Evolutionary conservation across 805 yeast species (phyloP).

Genomic region (Sugiyamaella qingdaonensis): DNA sequence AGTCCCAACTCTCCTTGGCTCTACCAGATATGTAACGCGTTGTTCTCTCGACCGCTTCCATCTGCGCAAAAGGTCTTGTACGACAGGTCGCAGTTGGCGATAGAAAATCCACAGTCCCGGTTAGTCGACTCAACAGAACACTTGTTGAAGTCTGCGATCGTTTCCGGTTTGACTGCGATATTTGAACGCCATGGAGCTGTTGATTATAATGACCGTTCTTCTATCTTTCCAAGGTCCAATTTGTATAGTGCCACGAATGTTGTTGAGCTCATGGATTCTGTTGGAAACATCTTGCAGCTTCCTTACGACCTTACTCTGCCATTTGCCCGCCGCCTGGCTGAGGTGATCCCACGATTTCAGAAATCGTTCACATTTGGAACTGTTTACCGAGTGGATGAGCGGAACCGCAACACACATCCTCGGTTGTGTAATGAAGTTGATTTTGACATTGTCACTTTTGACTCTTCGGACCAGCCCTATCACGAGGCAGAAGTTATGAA

Average conservation of each 20-base stretch:
- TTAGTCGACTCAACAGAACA: slow-evolving; percentile 15
- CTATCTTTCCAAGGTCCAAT: slow-evolving; percentile 78
- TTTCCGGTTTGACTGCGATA: slow-evolving; percentile 54
- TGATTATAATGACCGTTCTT: slow-evolving; percentile 60
- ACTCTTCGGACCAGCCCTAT: slow-evolving; percentile 43
- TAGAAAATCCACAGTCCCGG: slow-evolving; percentile 13
- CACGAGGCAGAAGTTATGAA: slow-evolving; percentile 88
- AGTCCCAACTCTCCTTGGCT: slow-evolving; percentile 94
- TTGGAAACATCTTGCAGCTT: slow-evolving; percentile 83
- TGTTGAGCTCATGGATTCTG: slow-evolving; percentile 75
- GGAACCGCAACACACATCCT: slow-evolving; percentile 55
- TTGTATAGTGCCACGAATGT: slow-evolving; percentile 61
- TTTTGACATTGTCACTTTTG: slow-evolving; percentile 72
- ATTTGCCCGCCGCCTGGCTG: slow-evolving; percentile 77
- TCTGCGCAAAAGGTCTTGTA: slow-evolving; percentile 81
- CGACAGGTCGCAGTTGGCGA: slow-evolving; percentile 41
- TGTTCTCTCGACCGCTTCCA: slow-evolving; percentile 81
- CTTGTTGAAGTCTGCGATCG: slow-evolving; percentile 56
- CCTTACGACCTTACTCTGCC: slow-evolving; percentile 91
- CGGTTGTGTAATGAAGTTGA: slow-evolving; percentile 81
- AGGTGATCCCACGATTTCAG: slow-evolving; percentile 46
- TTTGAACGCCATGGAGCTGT: slow-evolving; percentile 85
- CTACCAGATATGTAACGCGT: slow-evolving; percentile 79
- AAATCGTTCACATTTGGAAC: slow-evolving; percentile 74
- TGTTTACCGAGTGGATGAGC: slow-evolving; percentile 68